Conservation (phyloP, 345 rosid species). For the Isatis tinctoria region DNA sequence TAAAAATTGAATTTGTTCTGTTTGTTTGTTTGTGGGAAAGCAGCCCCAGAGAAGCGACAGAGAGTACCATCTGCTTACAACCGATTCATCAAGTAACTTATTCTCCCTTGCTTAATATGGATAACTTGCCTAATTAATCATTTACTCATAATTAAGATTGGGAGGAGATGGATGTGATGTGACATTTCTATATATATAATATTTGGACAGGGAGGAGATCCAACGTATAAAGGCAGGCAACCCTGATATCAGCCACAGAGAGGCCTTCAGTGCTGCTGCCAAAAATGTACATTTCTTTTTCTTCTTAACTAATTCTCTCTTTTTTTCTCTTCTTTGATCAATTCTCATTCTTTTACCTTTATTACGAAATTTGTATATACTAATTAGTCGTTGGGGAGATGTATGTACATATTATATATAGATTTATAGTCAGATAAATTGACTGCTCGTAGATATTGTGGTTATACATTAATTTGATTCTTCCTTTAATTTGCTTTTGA, state of each 20-base stretch:
- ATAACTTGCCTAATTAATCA: slow-evolving; percentile 2
- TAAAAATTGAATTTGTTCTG: slow-evolving; percentile 27
- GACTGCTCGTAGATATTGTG: not conserved
- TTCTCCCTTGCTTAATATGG: slow-evolving; percentile 21
- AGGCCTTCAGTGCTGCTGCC: slow-evolving; percentile 97
- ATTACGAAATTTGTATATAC: not conserved
- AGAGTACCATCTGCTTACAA: slow-evolving; percentile 99
- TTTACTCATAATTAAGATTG: not conserved
- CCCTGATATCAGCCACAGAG: slow-evolving; percentile 97
- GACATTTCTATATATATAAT: too few species aligned
- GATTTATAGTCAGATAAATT: not conserved
- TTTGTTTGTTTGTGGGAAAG: slow-evolving; percentile 29
- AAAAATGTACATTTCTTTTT: slow-evolving; percentile 63
- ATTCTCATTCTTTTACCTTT: not conserved
- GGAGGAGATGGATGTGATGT: slow-evolving; percentile 6
- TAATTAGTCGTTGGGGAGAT: too few species aligned
- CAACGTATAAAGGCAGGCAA: slow-evolving; percentile 97
- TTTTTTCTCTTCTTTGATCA: not conserved
- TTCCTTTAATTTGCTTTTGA: not conserved
- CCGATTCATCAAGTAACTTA: slow-evolving; percentile 89
- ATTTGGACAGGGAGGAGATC: slow-evolving; percentile 87
- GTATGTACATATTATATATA: not conserved
- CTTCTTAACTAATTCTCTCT: not conserved
- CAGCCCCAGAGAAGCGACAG: slow-evolving; percentile 99
- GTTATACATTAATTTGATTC: not conserved